Percentiles rank a stretch among this genome's conserved stretches.
These are phyloP conservation scores for Clavaria fumosa DNA, from an alignment of 768 basidiomycete species.

Conservation along the genomic window DNA sequence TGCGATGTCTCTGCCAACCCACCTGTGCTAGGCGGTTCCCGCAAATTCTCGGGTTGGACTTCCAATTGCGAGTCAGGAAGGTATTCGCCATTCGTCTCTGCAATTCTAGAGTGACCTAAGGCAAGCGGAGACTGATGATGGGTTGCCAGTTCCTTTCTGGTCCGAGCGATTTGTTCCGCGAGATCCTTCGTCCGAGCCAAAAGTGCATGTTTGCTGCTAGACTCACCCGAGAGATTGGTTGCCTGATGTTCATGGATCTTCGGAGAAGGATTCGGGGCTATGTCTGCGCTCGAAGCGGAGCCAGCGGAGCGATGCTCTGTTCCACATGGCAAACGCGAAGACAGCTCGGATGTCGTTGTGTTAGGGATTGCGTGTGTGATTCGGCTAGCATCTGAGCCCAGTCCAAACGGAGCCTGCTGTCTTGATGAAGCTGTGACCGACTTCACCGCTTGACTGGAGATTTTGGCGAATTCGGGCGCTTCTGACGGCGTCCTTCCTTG, in stretches of 20 bases:
- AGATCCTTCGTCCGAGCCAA: constrained; percentile 29
- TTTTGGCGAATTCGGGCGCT: no score
- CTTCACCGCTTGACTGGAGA: no score
- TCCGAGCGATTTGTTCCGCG: constrained; percentile 26
- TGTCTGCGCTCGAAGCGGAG: constrained; percentile 8
- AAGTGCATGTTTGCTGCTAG: constrained; percentile 24
- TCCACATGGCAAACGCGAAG: background rate
- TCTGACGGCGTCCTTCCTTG: no score
- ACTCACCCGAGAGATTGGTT: no score
- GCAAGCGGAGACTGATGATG: no score
- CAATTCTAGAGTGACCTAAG: background rate
- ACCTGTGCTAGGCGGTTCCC: constrained; percentile 9
- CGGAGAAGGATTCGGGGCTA: constrained; percentile 7
- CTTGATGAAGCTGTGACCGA: no score
- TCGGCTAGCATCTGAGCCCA: no score
- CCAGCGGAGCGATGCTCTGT: background rate
- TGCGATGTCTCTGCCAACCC: constrained; percentile 2
- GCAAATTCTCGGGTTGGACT: constrained; percentile 27
- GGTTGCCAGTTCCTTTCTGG: constrained; percentile 21
- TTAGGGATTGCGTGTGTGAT: no score
- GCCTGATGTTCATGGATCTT: no score
- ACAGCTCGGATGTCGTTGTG: no score
- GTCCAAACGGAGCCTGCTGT: no score
- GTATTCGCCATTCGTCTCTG: background rate
- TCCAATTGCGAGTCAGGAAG: constrained; percentile 14